Evolutionary conservation across 768 basidiomycete genomes (phyloP).

Genomic region (Tulasnella sp.): DNA sequence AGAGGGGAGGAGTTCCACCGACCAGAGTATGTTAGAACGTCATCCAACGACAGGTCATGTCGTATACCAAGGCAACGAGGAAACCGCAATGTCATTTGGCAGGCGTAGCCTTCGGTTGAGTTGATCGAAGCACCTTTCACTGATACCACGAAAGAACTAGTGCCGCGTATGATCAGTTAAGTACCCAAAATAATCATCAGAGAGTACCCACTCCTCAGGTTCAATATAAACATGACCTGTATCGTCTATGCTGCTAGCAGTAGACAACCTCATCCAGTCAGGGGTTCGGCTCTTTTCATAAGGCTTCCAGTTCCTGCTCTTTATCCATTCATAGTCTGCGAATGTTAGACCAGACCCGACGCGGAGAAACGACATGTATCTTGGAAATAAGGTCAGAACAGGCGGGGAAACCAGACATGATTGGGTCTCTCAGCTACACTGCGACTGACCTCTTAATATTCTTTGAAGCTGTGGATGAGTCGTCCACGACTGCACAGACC

Average conservation of each 20-base stretch:
- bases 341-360: constrained; percentile 83
- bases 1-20: constrained; percentile 7
- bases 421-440: background rate
- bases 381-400: constrained; percentile 23
- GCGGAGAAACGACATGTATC: constrained; percentile 78
- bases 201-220: constrained; percentile 58
- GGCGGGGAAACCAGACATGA: background rate
- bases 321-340: constrained; percentile 76
- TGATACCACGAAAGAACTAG: constrained; percentile 82
- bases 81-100: constrained; percentile 87
- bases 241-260: constrained; percentile 52
- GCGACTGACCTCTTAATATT: background rate
- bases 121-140: constrained; percentile 91
- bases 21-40: constrained; percentile 65
- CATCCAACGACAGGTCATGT: constrained; percentile 57
- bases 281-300: constrained; percentile 69
- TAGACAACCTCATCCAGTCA: constrained; percentile 41
- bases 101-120: constrained; percentile 64
- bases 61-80: constrained; percentile 72
- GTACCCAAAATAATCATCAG: background rate
- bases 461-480: constrained; percentile 33
- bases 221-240: constrained; percentile 85
- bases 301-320: constrained; percentile 65
- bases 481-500: constrained; percentile 79
- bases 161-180: background rate